Evolutionary conservation across 202 grass and related monocot genomes (phyloP), one percentile per base, ranked within the genome.

Genomic region (Setaria italica): DNA sequence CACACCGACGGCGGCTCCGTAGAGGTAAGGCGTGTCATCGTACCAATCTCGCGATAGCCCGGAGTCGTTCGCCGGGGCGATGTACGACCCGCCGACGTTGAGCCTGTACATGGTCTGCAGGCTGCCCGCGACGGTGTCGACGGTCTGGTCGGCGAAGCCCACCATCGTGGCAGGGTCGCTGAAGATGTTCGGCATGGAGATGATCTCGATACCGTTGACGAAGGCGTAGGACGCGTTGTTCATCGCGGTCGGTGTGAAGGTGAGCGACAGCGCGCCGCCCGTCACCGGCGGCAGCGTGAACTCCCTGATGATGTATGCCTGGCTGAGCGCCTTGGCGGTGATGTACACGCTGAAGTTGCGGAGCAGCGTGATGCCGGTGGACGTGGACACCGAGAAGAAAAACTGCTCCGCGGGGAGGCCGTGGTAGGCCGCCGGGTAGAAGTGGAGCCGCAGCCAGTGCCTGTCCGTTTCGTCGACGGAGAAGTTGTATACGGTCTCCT

Each of bases 371-470:
- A 90, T 12, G 37, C 95, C 89, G 16, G 70, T 85, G 56, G 85
- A 87, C 16, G 89, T 87, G 0, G 78, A 71, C 68, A 98, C 89
- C 0, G 92, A 90, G 89, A 98, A 95, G 78, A 85, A 98, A 79
- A 94, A 92, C 0, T 77, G 81, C 11, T 98, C 89, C 0, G 83
- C 83, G 5, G 80, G 66, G 63, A 95, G 39, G 70, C 33, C 87
- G 58, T 89, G 85, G 86, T 93, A 95, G 5, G 76, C 72, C 7
- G 95, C 85, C 7, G 95, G 95, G 79, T 98, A 98, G 83, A 98
- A 95, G 80, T 98, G 87, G 20, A 98, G 91, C 35, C 95, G 91
- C n/a, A 98, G 83, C 95, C 92, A 95, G 62, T 98, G 92, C 5
- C 89, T 82, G 49, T 92, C 91, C 13, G 70, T 16, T 10, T 83